Base-by-base conservation (phyloP, 2,329 filamentous ascomycete species). In the Chrysoporthe cubensis region DNA sequence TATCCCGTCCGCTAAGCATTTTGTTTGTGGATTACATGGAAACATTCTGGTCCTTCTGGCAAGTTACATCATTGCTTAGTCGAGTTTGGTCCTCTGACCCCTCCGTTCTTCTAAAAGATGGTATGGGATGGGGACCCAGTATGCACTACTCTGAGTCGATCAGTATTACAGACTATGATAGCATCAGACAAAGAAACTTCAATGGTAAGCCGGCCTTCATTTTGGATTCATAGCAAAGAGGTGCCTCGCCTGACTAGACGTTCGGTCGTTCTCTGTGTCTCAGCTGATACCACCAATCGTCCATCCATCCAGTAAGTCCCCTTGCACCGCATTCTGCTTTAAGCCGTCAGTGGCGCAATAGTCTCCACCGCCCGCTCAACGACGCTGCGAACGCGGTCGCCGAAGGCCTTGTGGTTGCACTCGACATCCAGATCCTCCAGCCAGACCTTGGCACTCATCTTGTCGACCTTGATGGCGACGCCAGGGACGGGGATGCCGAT, bases 401-500 rank as follows among this genome's bases (percentile, higher is more conserved):
- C 89, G 75, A 97, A 87, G 21, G 93, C 88, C 71, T 89, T 88
- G 71, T 93, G 93, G 65, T 82, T 82, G 77, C 93, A 96, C 79
- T 98, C 96, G 4, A 99, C 92, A 73, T 97, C 93, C 57, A 98
- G 80, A 72, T 92, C 89, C 83, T 98, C 96, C 50, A 99, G 82
- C 94, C 95, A 98, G 7, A 99, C 90, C 70, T 88, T 91, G 7
- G 95, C 96, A 64, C 91, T 84, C 80, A 94, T 90, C 80, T 93
- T 96, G 74, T 98, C 95, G 4, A 97, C 91, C 74, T 87, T 90
- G 79, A 99, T 93, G 70, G 91, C 88, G 18, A 99, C 84, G 0
- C 95, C 96, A 0, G 96, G 96, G 0, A 97, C 93, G 0, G 95
- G 94, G 43, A 98, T 95, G 2, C 95, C 95, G 32, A 96, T 82